Percentiles rank a stretch among this genome's conserved stretches.
These are phyloP conservation scores for Breynia disticha DNA, from an alignment of 441 rosid genomes.

Conservation along the genomic window DNA sequence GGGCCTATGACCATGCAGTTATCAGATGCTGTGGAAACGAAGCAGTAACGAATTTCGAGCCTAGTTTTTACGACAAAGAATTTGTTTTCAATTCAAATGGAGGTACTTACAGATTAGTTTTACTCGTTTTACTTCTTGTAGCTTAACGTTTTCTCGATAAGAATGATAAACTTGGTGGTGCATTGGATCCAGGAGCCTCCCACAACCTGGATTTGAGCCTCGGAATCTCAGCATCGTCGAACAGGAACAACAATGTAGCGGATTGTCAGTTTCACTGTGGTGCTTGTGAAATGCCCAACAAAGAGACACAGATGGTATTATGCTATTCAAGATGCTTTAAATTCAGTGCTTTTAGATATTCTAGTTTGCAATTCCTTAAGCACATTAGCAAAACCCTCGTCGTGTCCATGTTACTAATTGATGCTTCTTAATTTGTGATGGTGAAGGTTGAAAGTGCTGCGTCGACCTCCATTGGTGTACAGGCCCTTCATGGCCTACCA, in stretches of 20 bases:
- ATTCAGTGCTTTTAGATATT: background rate
- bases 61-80: conserved; percentile 41
- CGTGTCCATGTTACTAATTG: background rate
- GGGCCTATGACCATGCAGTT: conserved; percentile 79
- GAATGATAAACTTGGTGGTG: background rate
- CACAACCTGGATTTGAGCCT: conserved; percentile 15
- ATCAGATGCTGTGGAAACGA: conserved; percentile 58
- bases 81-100: conserved; percentile 32
- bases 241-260: background rate
- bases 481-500: background rate
- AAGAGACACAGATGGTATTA: background rate
- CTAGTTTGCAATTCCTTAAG: background rate
- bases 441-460: background rate
- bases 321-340: background rate
- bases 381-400: background rate
- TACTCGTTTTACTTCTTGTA: background rate
- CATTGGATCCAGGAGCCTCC: conserved; percentile 28
- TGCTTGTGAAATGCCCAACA: background rate
- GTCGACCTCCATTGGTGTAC: background rate
- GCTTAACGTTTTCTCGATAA: background rate
- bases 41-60: conserved; percentile 67
- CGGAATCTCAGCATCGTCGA: background rate
- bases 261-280: background rate
- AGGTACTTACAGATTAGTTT: conserved; percentile 12
- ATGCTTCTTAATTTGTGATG: background rate